Evolutionary conservation across 1,139 yeast species (phyloP), one percentile per base, ranked within the genome.

Genomic region (Zygosaccharomyces pseudobailii): DNA sequence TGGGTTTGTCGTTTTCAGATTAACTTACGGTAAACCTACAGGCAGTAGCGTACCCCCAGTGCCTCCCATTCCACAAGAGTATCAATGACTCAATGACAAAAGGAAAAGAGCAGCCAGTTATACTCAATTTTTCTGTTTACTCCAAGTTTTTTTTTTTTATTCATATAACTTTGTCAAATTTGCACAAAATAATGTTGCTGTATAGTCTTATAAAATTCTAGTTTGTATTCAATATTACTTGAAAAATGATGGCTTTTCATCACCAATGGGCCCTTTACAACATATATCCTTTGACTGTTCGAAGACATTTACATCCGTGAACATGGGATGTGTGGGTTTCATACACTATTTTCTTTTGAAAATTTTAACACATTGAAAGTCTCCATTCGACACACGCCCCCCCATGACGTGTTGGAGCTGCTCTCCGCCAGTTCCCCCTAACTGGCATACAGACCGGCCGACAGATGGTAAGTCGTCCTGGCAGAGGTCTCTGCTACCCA

Each of bases 1-100:
- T 8, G 69, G 69, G 25, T 59, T 55, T 46, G 38, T 66, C 22
- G 52, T 64, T 24, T 50, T 65, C 40, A 61, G 56, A 40, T 46
- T 64, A 7, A 52, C 52, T 32, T 64, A 62, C 40, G 55, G 55
- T 31, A 42, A 41, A 31, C 46, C 47, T 25, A 43, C 42, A 17
- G 42, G 43, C 17, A 52, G 45, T 8, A 43, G 38, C 5, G 39
- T 33, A 9, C 54, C 58, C 5, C 57, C 59, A 10, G 55, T 55
- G 13, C 61, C 63, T 3, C 47, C 54, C 3, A 52, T 58, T 34
- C 53, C 58, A 3, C 47, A 49, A 28, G 43, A 49, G 19, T 49
- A 49, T 19, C 34, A 37, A 27, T 46, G 22, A 33, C 2, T 13
- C 17, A 13, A 13, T 1, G 17, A 13, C 17, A 13, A 13, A 9